phyloP scores from a whole-genome alignment of 441 rosid genomes.

The Gossypium schwendimanii region DNA sequence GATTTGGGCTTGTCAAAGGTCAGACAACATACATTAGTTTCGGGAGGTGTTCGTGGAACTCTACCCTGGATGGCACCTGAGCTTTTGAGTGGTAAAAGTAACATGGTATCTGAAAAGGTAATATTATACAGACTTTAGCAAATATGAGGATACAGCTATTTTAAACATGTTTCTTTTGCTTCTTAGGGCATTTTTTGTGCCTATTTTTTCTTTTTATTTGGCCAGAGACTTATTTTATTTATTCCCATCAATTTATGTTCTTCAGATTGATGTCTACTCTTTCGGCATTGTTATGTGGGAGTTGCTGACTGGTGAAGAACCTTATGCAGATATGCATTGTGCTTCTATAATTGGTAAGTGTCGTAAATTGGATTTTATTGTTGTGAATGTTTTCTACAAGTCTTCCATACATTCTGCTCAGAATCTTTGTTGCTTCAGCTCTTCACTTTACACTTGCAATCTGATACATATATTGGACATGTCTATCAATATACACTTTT shows the following conservation, averaged over 20 bases:
- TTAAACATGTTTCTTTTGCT: background rate
- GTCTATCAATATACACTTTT: background rate
- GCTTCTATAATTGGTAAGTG: constrained; percentile 89
- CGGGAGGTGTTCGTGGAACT: constrained; percentile 99
- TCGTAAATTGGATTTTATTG: constrained; percentile 1
- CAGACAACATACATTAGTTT: constrained; percentile 87
- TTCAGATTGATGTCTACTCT: constrained; percentile 94
- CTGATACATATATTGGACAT: background rate
- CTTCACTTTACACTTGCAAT: background rate
- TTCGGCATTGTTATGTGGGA: constrained; percentile 99
- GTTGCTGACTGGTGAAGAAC: constrained; percentile 93
- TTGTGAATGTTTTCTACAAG: background rate
- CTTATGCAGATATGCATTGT: constrained; percentile 87
- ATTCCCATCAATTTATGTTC: constrained; percentile 10
- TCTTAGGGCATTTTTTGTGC: background rate
- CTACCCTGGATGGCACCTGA: constrained; percentile 99
- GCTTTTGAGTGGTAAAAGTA: constrained; percentile 93
- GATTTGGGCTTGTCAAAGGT: constrained; percentile 96
- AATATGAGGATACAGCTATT: background rate
- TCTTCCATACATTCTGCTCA: background rate
- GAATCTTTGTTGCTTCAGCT: background rate
- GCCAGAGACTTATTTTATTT: background rate
- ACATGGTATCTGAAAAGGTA: constrained; percentile 98
- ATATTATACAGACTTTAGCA: background rate
- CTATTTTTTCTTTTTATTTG: background rate